Base-by-base conservation (phyloP, 306 rosid species). In the Spatholobus suberectus region DNA sequence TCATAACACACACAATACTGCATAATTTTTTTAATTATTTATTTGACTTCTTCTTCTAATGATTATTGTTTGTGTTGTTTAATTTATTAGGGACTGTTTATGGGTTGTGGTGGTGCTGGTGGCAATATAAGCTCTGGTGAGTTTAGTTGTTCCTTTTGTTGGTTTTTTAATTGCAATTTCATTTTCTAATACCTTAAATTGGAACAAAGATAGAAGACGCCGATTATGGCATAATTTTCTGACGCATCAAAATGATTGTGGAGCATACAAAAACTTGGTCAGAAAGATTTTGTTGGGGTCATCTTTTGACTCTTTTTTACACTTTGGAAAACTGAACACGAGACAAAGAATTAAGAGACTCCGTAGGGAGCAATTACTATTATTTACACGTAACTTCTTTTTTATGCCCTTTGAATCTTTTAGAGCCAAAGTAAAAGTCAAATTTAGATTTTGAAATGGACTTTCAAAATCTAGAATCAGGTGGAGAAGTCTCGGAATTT, bases 121-220 rank as follows among this genome's bases (percentile, higher is more conserved):
- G 90, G 90, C 76, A 92, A 85, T 83, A 77, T 89, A 85, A 95
- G 97, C 81, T 87, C 97, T 2, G 95, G 98, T 91, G 82, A 89
- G 89, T 81, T 49, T 54, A 47, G 21, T 17, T 34, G 9, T 38
- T 79, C 15, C 18, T 78, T 77, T 62, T 18, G 0, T 71, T 58
- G 12, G 17, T 75, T 34, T 82, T 78, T 8, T 1, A 57, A 81
- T 43, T 71, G 58, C 49, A 34, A 17, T 70, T 37, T 59, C 20
- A 29, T 70, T 75, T 26, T 80, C 63, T 69, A 24, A 34, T n/a
- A 27, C 17, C 61, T 55, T 1, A 58, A 51, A 23, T 24, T 5
- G 0, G 24, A 14, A 6, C 37, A 47, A 43, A 38, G 9, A 54
- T 17, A 27, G 41, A 61, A 73, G 23, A 80, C 5, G 66, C 1